Evolutionary conservation across 2,329 filamentous ascomycete genomes (phyloP).

Genomic region (Fusarium sp.): DNA sequence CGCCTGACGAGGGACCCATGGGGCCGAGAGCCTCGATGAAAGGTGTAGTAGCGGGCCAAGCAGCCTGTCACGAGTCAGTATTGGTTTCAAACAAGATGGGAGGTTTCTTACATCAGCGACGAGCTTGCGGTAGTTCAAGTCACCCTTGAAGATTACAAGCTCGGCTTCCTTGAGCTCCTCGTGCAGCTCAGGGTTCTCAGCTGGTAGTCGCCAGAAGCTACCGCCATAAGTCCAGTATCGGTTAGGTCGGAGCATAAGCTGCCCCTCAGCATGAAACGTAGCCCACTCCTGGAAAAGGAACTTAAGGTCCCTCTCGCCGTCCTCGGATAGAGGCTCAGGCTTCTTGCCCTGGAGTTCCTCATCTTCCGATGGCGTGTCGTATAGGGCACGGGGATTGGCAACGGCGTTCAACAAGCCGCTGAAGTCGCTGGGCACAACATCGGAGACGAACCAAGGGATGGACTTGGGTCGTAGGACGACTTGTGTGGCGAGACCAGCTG

Average conservation of each 20-base stretch:
- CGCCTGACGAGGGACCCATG: conserved; percentile 79
- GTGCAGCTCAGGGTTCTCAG: conserved; percentile 71
- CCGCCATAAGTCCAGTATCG: conserved; percentile 90
- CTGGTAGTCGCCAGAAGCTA: conserved; percentile 88
- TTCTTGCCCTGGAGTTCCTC: conserved; percentile 64
- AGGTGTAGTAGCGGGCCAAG: conserved; percentile 87
- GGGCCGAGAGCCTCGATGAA: conserved; percentile 88
- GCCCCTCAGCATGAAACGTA: conserved; percentile 80
- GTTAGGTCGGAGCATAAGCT: conserved; percentile 84
- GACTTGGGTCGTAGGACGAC: conserved; percentile 92
- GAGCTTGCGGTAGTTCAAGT: conserved; percentile 95
- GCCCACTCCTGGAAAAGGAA: conserved; percentile 89
- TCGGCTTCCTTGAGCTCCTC: conserved; percentile 85
- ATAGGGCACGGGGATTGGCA: conserved; percentile 80
- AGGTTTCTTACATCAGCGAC: conserved; percentile 77
- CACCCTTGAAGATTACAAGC: conserved; percentile 95
- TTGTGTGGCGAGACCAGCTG: conserved; percentile 83
- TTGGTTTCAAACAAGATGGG: background rate
- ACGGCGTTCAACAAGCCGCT: conserved; percentile 81
- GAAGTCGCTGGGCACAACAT: conserved; percentile 90
- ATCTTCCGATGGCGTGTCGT: conserved; percentile 77
- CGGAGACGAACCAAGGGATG: conserved; percentile 98
- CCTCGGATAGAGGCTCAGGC: conserved; percentile 70
- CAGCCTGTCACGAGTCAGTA: conserved; percentile 44
- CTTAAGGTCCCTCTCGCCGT: conserved; percentile 72